Evolutionary conservation across 1,284 basidiomycete genomes (phyloP).

Genomic region (Moesziomyces parantarcticus): DNA sequence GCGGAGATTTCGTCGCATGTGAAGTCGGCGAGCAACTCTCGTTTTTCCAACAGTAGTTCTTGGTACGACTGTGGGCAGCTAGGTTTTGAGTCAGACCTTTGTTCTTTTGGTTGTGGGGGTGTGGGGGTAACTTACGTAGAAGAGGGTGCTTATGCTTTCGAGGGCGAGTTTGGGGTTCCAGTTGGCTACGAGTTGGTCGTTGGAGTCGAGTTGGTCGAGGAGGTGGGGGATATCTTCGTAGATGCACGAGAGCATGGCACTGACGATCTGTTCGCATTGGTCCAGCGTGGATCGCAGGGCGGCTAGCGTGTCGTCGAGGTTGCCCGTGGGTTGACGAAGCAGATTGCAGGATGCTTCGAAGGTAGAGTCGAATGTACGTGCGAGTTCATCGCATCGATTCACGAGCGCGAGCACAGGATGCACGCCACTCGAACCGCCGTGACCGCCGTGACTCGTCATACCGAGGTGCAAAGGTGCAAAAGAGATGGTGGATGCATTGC

Average conservation of each 20-base stretch:
- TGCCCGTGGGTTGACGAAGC: slow-evolving; percentile 1
- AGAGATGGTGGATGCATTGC: too few relatives aligned
- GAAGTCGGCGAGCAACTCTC: slow-evolving; percentile 60
- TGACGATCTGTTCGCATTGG: slow-evolving; percentile 22
- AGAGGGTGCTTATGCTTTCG: slow-evolving; percentile 51
- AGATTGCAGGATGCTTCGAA: slow-evolving; percentile 12
- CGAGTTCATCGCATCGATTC: slow-evolving; percentile 35
- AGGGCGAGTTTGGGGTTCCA: slow-evolving; percentile 59
- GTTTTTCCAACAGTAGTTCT: slow-evolving; percentile 54
- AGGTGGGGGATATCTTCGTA: slow-evolving; percentile 38
- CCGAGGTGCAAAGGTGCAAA: too few relatives aligned
- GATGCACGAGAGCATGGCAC: slow-evolving; percentile 20
- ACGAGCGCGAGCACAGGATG: slow-evolving; percentile 43
- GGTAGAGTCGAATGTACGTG: slow-evolving; percentile 21
- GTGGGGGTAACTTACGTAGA: slow-evolving; percentile 53
- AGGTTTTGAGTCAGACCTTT: too few relatives aligned
- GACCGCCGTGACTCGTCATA: background rate
- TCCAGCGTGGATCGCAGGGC: slow-evolving; percentile 15
- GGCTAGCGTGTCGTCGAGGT: slow-evolving; percentile 19
- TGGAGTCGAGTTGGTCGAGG: slow-evolving; percentile 54
- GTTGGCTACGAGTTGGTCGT: slow-evolving; percentile 7
- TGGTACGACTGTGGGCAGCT: slow-evolving; percentile 63
- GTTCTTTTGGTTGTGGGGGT: background rate
- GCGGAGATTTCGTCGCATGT: slow-evolving; percentile 61
- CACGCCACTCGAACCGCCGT: background rate